Base-by-base conservation (phyloP, 2,329 filamentous ascomycete genomes). In the Elsinoe perseae region DNA sequence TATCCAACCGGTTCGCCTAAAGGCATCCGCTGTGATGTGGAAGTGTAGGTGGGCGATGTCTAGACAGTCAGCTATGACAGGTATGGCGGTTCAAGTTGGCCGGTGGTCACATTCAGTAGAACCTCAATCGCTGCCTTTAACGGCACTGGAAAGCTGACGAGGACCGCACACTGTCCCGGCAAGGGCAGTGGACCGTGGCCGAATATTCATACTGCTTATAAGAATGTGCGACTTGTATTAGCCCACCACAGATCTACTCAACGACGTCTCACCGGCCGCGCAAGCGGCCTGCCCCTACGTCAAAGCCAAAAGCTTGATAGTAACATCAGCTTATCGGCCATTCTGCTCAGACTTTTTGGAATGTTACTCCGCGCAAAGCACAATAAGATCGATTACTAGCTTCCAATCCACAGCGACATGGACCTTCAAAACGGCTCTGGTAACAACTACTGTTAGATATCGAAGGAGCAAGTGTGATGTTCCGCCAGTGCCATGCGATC, bases 241-340 rank as follows among this genome's bases (percentile, higher is more conserved):
- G 36, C 44, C 20, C 53, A 52, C n/a, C 34, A 57, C 20, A 43
- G 40, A 14, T 14, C 55, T 5, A 53, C 55, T 2, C 21, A n/a
- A 53, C 20, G 55, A 36, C 9, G 36, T 43, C 4, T 48, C 55
- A 5, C 28, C 46, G 2, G 40, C 40, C 12, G 40, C 40, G 21
- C 40, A 43, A 25, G 12, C 32, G 14, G 32, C 46, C 16, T 57
- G 55, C 16, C 44, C 44, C 5, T 57, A 43, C 46, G 50, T 43
- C 23, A 18, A 38, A 4, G 56, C 56, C 25, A 54, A 20, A 23
- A 54, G 48, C 1, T 48, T 57, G 4, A 57, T 57, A 12, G 50
- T 40, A 16, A 36, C 50, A n/a, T 57, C 56, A 5, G 48, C 50
- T 32, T 57, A 57, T 32, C 54, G 50, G 34, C 54, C 54, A 7